phyloP scores from a whole-genome alignment of 2,329 filamentous ascomycete genomes.

The Alternaria rosae region DNA sequence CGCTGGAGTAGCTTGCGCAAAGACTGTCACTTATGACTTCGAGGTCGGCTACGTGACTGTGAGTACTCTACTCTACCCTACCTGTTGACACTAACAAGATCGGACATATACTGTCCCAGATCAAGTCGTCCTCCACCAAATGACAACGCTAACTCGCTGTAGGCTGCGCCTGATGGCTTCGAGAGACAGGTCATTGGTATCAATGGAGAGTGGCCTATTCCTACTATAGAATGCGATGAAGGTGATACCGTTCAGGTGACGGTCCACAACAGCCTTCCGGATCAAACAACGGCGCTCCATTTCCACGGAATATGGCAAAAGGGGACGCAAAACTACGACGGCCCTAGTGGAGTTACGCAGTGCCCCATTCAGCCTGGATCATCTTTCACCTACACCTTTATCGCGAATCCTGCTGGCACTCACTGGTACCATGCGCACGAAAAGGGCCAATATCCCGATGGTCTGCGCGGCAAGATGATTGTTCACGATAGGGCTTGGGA shows the following conservation, averaged over 20 bases:
- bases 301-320: slow-evolving; percentile 59
- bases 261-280: slow-evolving; percentile 42
- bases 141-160: neutral
- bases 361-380: slow-evolving; percentile 65
- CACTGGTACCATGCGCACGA: slow-evolving; percentile 74
- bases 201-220: slow-evolving; percentile 65
- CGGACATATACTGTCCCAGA: no score
- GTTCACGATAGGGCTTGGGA: slow-evolving; percentile 52
- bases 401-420: slow-evolving; percentile 59
- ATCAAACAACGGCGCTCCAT: slow-evolving; percentile 47
- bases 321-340: slow-evolving; percentile 73
- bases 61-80: neutral
- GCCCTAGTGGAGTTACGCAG: slow-evolving; percentile 77
- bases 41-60: slow-evolving; percentile 61
- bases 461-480: slow-evolving; percentile 49
- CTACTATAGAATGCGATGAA: slow-evolving; percentile 67
- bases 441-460: slow-evolving; percentile 51
- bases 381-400: slow-evolving; percentile 73
- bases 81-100: neutral
- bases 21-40: slow-evolving; percentile 58
- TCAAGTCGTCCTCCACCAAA: accelerated
- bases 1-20: slow-evolving; percentile 26
- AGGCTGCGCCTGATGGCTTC: slow-evolving; percentile 67
- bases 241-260: slow-evolving; percentile 54
- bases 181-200: slow-evolving; percentile 76